Conservation (phyloP, 139 green algal genomes). For the Pycnococcus provasolii region DNA sequence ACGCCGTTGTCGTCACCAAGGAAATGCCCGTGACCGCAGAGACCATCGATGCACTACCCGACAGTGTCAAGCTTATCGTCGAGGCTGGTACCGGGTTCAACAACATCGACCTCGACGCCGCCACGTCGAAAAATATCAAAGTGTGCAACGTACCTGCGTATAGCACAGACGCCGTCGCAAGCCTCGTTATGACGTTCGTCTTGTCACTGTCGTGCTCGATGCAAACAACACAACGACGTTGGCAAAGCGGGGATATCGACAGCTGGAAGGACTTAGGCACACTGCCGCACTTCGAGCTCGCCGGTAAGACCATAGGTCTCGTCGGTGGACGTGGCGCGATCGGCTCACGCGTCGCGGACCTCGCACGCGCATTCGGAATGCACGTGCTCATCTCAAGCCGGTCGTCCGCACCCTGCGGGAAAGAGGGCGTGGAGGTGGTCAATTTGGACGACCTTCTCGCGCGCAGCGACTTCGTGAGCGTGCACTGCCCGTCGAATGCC, state of each 20-base stretch:
- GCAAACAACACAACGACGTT: too few species aligned
- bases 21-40: conserved; percentile 20
- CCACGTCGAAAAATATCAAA: conserved; percentile 14
- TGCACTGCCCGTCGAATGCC: conserved; percentile 32
- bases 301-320: conserved; percentile 27
- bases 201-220: conserved; percentile 13
- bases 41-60: conserved; percentile 4
- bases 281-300: conserved; percentile 28
- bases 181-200: conserved; percentile 29
- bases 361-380: conserved; percentile 26
- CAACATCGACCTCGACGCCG: conserved; percentile 30
- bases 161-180: conserved; percentile 25
- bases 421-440: not conserved
- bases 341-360: conserved; percentile 17
- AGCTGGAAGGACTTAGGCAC: not conserved
- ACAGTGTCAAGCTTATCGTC: conserved; percentile 23
- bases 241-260: too few species aligned
- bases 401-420: not conserved
- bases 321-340: conserved; percentile 30
- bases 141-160: conserved; percentile 32
- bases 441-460: conserved; percentile 20
- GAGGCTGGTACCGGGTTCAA: conserved; percentile 35
- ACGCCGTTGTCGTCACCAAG: conserved; percentile 26
- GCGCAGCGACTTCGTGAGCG: conserved; percentile 24
- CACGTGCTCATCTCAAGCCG: conserved; percentile 19